Base-by-base conservation (phyloP, 257 asterid species). In the Gentiana straminea region DNA sequence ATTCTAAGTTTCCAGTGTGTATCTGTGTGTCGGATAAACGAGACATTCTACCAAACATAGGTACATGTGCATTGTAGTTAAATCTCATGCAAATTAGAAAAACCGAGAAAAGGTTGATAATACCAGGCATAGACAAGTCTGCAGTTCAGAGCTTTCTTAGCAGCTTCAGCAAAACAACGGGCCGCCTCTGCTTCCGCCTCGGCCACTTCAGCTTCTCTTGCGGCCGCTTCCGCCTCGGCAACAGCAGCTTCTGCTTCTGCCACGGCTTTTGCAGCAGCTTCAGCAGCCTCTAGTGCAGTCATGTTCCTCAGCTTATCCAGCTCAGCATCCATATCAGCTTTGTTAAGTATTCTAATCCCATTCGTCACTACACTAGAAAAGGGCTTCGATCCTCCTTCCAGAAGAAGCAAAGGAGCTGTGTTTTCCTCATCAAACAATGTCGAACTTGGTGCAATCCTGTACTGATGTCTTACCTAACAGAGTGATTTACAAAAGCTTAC, bases 121-220 rank as follows among this genome's bases (percentile, higher is more conserved):
- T 82, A 86, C 93, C 94, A 82, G 82, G 74, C 93, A 61, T 58
- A 80, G 51, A 86, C 74, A 47, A 82, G 67, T 61, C 75, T 83
- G 63, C 49, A 79, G 36, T 67, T 76, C 47, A 78, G 54, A 6
- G 96, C 89, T 57, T 76, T 83, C 54, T 62, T 69, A 3, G 92
- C 83, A 4, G 94, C 94, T 58, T 83, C 94, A 65, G 83, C 94
- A 77, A 91, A 84, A 74, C 94, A 82, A 38, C 74, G 78, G 13
- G 95, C 89, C 7, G 92, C 94, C 74, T 84, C 95, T 15, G 95
- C 95, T 73, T 86, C 94, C 0, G 89, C 95, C 66, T 89, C 97
- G 0, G 95, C 95, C 66, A 77, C 90, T 79, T 89, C 95, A 9
- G 97, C 97, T 78, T 83, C 97, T 73, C 73, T 78, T 48, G 86